Base-by-base conservation (phyloP, 495 filamentous ascomycete species). In the Penicillium parvum region DNA sequence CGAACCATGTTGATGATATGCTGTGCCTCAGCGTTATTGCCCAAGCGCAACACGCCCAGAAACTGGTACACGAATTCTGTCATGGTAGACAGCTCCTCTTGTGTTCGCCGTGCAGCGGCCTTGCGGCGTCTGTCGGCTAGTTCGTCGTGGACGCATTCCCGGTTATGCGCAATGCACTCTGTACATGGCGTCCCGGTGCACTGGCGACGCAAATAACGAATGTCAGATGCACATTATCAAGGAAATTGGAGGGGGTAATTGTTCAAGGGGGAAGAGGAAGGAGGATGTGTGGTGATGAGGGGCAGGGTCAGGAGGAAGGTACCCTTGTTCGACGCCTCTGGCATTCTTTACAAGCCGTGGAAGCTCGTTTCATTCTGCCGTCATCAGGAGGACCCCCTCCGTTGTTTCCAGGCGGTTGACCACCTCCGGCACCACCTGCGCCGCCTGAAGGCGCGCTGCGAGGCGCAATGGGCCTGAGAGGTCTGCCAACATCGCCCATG, bases 301-400 rank as follows among this genome's bases (percentile, higher is more conserved):
- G n/a, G n/a, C n/a, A n/a, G n/a, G n/a, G n/a, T n/a, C n/a, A n/a
- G n/a, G n/a, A n/a, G n/a, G n/a, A n/a, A 20, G 47, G 11, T 64
- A 72, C 69, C 64, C 65, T 69, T 29, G 65, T 71, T 19, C 69
- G 62, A 29, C 64, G 55, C 35, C 48, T 58, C 48, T 72, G 63
- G 48, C 69, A 72, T 45, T 72, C 65, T 20, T 42, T 49, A 45
- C 69, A 72, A 16, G 69, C 69, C 9, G 61, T 63, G 8, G 67
- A 71, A 7, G 64, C 67, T 41, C 69, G 54, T 39, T 63, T 71
- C 33, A 61, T 63, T 34, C 63, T 58, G 25, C 41, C 46, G 7
- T 72, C 67, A 17, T 71, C 68, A 12, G 55, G 29, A 11, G 42
- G 32, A 15, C 15, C 34, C 33, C 49, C 49, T 8, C 10, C 20